A percentile compares a stretch with the other conserved stretches of the same genome.
These are phyloP conservation scores for Pseudopyricularia cyperi DNA, from an alignment of 2,329 filamentous ascomycete species.

Conservation along the genomic window DNA sequence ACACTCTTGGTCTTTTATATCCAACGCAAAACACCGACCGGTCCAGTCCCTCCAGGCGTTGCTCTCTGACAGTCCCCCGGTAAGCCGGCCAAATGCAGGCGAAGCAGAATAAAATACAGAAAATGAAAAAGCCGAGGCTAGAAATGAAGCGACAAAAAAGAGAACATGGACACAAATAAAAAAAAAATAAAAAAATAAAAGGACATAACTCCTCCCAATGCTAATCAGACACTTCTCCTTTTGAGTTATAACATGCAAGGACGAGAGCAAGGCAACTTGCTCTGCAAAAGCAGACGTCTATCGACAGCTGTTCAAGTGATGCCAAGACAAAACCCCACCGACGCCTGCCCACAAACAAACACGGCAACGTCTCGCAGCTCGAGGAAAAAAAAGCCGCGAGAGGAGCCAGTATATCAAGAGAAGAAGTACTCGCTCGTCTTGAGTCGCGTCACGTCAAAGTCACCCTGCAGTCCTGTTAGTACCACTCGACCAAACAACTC, in stretches of 20 bases:
- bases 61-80: too few relatives aligned
- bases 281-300: background rate
- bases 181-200: background rate
- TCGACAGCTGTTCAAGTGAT: background rate
- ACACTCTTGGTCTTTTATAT: too few relatives aligned
- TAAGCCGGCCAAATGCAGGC: too few relatives aligned
- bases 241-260: background rate
- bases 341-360: background rate
- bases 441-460: background rate
- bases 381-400: too few relatives aligned
- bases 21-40: too few relatives aligned
- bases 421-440: slow-evolving; percentile 1
- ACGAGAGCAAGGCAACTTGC: background rate
- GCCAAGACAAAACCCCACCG: background rate
- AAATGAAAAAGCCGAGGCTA: too few relatives aligned
- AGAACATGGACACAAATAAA: background rate
- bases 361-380: background rate
- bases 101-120: too few relatives aligned
- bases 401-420: background rate
- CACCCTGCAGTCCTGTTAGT: background rate
- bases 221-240: too few relatives aligned
- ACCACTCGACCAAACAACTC: background rate
- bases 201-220: background rate
- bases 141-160: background rate
- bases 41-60: too few relatives aligned